Conservation (phyloP, 2,329 filamentous ascomycete species). For the Talaromyces sp. region DNA sequence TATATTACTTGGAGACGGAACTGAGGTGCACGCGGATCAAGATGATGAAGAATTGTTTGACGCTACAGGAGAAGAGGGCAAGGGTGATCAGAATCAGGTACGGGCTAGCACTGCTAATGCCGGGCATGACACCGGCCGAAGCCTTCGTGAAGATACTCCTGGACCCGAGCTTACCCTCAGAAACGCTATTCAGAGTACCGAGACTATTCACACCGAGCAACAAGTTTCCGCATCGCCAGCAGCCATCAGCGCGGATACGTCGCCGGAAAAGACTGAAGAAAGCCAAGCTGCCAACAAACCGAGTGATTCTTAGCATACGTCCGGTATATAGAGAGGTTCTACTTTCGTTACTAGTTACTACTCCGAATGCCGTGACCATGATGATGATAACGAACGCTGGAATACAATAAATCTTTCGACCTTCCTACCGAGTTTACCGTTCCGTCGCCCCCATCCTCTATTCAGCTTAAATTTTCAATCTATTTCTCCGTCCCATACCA, state of each 20-base stretch:
- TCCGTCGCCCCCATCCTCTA: conserved; percentile 5
- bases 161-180: conserved; percentile 43
- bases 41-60: conserved; percentile 94
- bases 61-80: conserved; percentile 76
- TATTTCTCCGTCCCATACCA: neutral
- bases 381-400: conserved; percentile 15
- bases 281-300: conserved; percentile 20
- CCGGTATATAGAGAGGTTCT: conserved; percentile 13
- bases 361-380: conserved; percentile 8
- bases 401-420: conserved; percentile 6
- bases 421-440: conserved; percentile 19
- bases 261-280: conserved; percentile 20
- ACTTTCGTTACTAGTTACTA: neutral
- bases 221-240: conserved; percentile 38
- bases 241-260: conserved; percentile 35
- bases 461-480: neutral
- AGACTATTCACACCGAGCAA: conserved; percentile 18
- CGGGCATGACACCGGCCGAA: conserved; percentile 28
- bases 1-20: conserved; percentile 93
- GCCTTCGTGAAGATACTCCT: conserved; percentile 51
- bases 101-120: conserved; percentile 54
- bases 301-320: conserved; percentile 15
- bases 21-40: conserved; percentile 83
- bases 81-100: conserved; percentile 81
- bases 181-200: conserved; percentile 22